Evolutionary conservation across 176 grass and related monocot species (phyloP), one percentile per base, ranked within the genome.

Genomic region (Triticum monococcum): DNA sequence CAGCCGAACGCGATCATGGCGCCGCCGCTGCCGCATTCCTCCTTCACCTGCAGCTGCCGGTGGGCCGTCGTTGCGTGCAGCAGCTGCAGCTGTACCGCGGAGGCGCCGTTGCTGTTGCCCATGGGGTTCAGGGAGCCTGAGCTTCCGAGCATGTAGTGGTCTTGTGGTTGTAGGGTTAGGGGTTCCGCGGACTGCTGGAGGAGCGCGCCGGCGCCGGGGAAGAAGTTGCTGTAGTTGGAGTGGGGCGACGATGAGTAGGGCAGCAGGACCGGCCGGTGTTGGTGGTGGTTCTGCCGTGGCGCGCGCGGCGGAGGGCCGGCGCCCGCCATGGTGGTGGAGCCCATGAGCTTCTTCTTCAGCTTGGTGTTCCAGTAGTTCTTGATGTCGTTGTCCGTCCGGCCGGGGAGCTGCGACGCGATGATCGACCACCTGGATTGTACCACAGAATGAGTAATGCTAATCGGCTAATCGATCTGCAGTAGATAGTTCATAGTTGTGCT

Each of bases 281-380:
- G 86, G 0, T 90, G 88, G 17, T 61, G 45, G 25, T 20, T 75
- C 56, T 90, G 92, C 46, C 89, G 88, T 4, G 74, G 77, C 2
- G 38, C 54, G 0, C 90, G 66, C 9, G 79, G 81, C 23, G 68
- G 93, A 40, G 60, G 81, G 24, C 54, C 78, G 28, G 30, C 69
- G 22, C 61, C 37, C 9, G 3, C 23, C 35, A 1, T n/a, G 62
- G 52, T 18, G 36, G 28, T 68, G 78, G 64, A 22, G 33, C 88
- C 90, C 0, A 92, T 63, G 48, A 97, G 92, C 70, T 97, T 97
- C 92, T 91, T 97, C 92, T 97, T 97, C 11, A 97, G 88, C 80
- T 97, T 97, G 50, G 95, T 94, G 84, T 97, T 97, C 95, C 95
- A 97, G 79, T 97, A 94, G 88, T 97, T 97, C 78, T 97, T 97